phyloP scores from a whole-genome alignment of 495 filamentous ascomycete species.

The Annulohypoxylon stygium region DNA sequence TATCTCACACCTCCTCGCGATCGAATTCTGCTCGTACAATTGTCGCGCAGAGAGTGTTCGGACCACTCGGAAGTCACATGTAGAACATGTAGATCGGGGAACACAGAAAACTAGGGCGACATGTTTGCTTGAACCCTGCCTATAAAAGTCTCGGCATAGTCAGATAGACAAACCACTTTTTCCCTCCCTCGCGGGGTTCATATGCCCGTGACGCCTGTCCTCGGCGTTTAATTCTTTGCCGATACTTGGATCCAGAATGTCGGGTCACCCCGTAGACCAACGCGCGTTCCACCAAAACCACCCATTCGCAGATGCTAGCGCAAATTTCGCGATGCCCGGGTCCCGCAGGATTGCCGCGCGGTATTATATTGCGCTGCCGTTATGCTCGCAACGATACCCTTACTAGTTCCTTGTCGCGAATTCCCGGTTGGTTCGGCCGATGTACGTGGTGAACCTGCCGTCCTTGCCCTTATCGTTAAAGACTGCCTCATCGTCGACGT shows the following conservation, averaged over 20 bases:
- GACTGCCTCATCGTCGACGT: slow-evolving; percentile 44
- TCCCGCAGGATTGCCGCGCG: slow-evolving; percentile 35
- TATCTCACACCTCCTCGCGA: slow-evolving; percentile 8
- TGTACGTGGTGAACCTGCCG: slow-evolving; percentile 43
- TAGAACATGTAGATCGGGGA: slow-evolving; percentile 19
- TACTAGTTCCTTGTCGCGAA: slow-evolving; percentile 39
- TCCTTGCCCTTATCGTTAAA: slow-evolving; percentile 36
- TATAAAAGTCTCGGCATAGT: slow-evolving; percentile 27
- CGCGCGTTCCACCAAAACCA: slow-evolving; percentile 25
- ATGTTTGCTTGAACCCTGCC: slow-evolving; percentile 44
- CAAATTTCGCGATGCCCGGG: slow-evolving; percentile 18
- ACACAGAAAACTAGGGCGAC: slow-evolving; percentile 6
- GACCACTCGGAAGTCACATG: slow-evolving; percentile 41
- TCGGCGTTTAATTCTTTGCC: slow-evolving; percentile 27
- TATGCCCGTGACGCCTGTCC: slow-evolving; percentile 16
- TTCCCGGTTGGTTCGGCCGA: slow-evolving; percentile 35
- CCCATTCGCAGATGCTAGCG: slow-evolving; percentile 19
- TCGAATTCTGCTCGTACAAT: not conserved
- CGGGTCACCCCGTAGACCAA: slow-evolving; percentile 29
- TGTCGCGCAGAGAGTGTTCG: slow-evolving; percentile 16
- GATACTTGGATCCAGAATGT: slow-evolving; percentile 22
- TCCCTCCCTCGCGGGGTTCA: slow-evolving; percentile 21
- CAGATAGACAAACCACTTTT: slow-evolving; percentile 28
- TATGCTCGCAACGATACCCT: slow-evolving; percentile 4
- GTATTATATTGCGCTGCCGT: slow-evolving; percentile 7